Conservation (phyloP, 441 rosid genomes). For the Eruca vesicaria region DNA sequence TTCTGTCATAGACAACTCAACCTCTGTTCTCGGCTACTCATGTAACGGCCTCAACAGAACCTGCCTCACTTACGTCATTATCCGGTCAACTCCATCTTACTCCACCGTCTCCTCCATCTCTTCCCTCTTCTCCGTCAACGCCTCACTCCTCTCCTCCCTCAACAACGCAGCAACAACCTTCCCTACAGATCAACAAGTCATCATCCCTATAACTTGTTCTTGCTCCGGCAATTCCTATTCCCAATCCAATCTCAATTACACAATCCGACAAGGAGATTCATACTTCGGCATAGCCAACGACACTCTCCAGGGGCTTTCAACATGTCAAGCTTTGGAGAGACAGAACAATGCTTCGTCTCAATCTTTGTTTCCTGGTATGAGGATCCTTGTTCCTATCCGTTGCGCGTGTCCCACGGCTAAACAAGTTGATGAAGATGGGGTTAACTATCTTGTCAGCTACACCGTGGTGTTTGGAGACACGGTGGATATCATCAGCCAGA, state of each 20-base stretch:
- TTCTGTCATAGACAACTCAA: slow-evolving; percentile 23
- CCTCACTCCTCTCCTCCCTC: slow-evolving; percentile 46
- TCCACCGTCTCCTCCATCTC: slow-evolving; percentile 54
- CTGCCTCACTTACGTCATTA: slow-evolving; percentile 58
- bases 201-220: slow-evolving; percentile 70
- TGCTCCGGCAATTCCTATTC: slow-evolving; percentile 50
- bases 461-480: slow-evolving; percentile 34
- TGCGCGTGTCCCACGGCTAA: slow-evolving; percentile 81
- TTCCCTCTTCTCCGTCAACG: slow-evolving; percentile 46
- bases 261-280: slow-evolving; percentile 33
- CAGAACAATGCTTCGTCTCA: slow-evolving; percentile 35
- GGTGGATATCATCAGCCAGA: slow-evolving; percentile 28
- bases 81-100: slow-evolving; percentile 58
- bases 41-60: slow-evolving; percentile 64
- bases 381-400: slow-evolving; percentile 52
- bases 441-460: slow-evolving; percentile 54
- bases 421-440: slow-evolving; percentile 48
- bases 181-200: slow-evolving; percentile 45
- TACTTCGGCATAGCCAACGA: slow-evolving; percentile 46
- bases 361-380: slow-evolving; percentile 36
- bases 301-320: slow-evolving; percentile 69
- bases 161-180: slow-evolving; percentile 53
- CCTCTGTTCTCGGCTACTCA: slow-evolving; percentile 63
- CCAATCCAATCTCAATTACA: slow-evolving; percentile 56
- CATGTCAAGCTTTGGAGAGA: slow-evolving; percentile 63